These are phyloP conservation scores for Amanita brunnescens DNA, from an alignment of 768 basidiomycete species.

Conservation along the genomic window DNA sequence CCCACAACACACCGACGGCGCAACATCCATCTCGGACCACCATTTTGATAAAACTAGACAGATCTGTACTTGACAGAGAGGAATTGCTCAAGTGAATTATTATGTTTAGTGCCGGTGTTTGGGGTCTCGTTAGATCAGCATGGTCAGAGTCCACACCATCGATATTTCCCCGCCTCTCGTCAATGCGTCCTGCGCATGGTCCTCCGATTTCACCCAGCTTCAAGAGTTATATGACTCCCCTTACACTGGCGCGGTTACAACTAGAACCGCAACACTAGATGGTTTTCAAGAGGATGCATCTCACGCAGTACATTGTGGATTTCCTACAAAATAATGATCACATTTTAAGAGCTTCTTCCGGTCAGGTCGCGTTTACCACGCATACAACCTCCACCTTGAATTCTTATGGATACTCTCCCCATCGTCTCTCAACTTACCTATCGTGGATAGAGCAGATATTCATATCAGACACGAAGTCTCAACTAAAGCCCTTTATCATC, in stretches of 20 bases:
- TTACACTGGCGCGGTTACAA: constrained; percentile 72
- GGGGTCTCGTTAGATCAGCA: constrained; percentile 17
- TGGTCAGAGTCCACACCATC: constrained; percentile 53
- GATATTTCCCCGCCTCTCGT: constrained; percentile 55
- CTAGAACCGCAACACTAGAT: constrained; percentile 61
- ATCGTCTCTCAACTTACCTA: constrained; percentile 59
- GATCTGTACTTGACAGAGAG: constrained; percentile 88
- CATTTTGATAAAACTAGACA: constrained; percentile 96
- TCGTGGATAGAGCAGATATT: constrained; percentile 52
- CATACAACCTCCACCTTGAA: constrained; percentile 57
- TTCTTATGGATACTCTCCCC: constrained; percentile 83
- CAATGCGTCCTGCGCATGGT: constrained; percentile 80
- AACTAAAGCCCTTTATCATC: constrained; percentile 57
- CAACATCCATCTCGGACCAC: constrained; percentile 81
- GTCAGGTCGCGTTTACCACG: constrained; percentile 52
- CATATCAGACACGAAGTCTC: constrained; percentile 14
- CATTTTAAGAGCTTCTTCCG: constrained; percentile 1
- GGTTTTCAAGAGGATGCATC: constrained; percentile 62
- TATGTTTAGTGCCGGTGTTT: constrained; percentile 7
- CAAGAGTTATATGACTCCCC: constrained; percentile 54
- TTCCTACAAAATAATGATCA: constrained; percentile 4
- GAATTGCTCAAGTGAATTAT: constrained; percentile 65
- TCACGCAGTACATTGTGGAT: constrained; percentile 44
- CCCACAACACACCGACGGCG: constrained; percentile 82
- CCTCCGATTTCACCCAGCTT: constrained; percentile 59